phyloP scores from a whole-genome alignment of 805 yeast species.

The Komagataella pastoris region DNA sequence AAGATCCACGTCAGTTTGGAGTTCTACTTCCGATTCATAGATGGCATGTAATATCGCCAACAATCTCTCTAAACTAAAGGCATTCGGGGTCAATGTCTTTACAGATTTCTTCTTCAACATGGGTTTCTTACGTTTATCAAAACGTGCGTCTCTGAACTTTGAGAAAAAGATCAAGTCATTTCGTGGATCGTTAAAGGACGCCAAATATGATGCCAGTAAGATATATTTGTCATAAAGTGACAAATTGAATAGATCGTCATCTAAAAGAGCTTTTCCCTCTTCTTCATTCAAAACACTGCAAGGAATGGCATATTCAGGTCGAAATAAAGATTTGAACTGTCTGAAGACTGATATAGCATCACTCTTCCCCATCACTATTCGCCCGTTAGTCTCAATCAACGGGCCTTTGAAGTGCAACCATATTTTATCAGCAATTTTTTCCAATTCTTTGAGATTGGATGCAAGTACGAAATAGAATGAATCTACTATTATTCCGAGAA shows the following conservation, averaged over 20 bases:
- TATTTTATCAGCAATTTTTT: neutral
- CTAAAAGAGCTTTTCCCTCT: neutral
- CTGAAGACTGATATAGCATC: neutral
- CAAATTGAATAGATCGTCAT: neutral
- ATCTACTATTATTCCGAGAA: neutral
- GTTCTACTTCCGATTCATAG: slow-evolving; percentile 27
- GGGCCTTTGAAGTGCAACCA: neutral
- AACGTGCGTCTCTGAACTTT: slow-evolving; percentile 34
- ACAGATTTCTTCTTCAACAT: slow-evolving; percentile 17
- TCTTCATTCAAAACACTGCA: neutral
- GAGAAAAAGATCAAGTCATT: slow-evolving; percentile 64
- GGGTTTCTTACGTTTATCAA: slow-evolving; percentile 21
- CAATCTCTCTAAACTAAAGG: slow-evolving; percentile 68
- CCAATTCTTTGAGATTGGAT: neutral
- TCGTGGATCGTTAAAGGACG: slow-evolving; percentile 62
- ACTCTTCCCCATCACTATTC: neutral
- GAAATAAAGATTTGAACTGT: neutral
- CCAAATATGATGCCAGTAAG: slow-evolving; percentile 71
- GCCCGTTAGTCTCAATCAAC: neutral
- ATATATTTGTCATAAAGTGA: slow-evolving; percentile 22
- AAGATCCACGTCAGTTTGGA: slow-evolving; percentile 20
- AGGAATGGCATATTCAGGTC: neutral
- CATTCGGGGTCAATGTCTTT: slow-evolving; percentile 54
- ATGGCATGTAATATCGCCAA: slow-evolving; percentile 71
- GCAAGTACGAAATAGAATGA: neutral